Base-by-base conservation (phyloP, 23 red algal species). In the Gracilariopsis chorda region DNA sequence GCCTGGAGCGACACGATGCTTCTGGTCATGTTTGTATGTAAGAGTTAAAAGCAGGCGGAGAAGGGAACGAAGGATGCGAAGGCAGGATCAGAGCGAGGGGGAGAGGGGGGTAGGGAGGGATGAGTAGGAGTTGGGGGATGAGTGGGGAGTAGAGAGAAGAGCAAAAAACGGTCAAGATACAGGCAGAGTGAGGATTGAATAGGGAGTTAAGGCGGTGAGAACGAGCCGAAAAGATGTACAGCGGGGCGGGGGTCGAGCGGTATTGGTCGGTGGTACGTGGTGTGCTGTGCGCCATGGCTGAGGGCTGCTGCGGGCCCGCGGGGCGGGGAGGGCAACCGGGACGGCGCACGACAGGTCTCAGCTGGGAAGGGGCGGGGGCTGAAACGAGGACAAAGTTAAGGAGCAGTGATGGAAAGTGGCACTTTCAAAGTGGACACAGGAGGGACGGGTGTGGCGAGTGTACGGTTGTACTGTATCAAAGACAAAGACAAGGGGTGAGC, bases 1-100 rank as follows among this genome's bases (percentile, higher is more conserved):
- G 85, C 93, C 60, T 91, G 88, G 9, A 91, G 44, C 3, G 62
- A 76, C 46, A 91, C 73, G 59, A 91, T 91, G 42, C 88, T 72
- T 36, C 88, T 73, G 12, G 75, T 76, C 88, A 91, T 91, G 20
- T 16, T 75, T 67, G 35, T n/a, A n/a, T n/a, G n/a, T n/a, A n/a
- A n/a, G 49, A 20, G 20, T 13, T 14, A 53, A 53, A 53, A 13
- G 49, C 49, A 13, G 13, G 13, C 13, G 20, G 13, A 53, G 13
- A 20, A 53, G 68, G 9, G 36, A n/a, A 19, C 36, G 16, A 23
- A 46, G 35, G 23, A 74, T 7, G 68, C 39, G 19, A 74, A 44
- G 51, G 35, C 13, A 5, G 10, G 45, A n/a, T 37, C 40, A 41
- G 27, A 41, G 72, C 46, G 1, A 46, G 19, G 19, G 49, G 42